A percentile compares a stretch with the other conserved stretches of the same genome.
Conservation (phyloP, 2,329 filamentous ascomycete species). For the Paracamarosporium sp. region DNA sequence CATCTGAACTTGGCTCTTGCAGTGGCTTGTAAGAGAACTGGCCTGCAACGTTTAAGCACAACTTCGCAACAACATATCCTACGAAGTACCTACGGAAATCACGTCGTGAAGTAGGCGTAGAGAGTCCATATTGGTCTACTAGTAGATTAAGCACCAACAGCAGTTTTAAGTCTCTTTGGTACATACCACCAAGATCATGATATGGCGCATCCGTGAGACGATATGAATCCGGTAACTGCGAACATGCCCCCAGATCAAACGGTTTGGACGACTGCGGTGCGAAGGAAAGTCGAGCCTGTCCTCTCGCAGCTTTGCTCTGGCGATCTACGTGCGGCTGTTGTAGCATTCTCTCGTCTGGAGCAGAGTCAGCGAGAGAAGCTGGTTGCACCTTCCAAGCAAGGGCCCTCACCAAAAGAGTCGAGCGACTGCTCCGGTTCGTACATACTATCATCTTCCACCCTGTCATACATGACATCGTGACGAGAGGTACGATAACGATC, state of each 20-base stretch:
- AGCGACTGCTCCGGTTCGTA: conserved; percentile 27
- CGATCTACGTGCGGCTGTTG: conserved; percentile 40
- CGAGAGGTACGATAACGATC: conserved; percentile 33
- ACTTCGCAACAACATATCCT: background rate
- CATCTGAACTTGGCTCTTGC: conserved; percentile 38
- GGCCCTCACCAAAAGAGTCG: conserved; percentile 57
- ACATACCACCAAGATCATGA: background rate
- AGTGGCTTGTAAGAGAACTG: conserved; percentile 30
- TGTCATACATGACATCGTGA: conserved; percentile 24
- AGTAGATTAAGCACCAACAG: background rate
- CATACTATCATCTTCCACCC: conserved; percentile 31
- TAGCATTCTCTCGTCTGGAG: conserved; percentile 45
- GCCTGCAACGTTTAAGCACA: conserved; percentile 15
- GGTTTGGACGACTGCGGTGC: conserved; percentile 26
- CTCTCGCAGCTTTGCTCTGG: conserved; percentile 41
- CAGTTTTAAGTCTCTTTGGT: background rate
- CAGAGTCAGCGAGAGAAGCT: background rate
- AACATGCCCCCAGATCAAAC: conserved; percentile 6
- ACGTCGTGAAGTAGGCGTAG: background rate
- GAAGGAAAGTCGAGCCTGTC: conserved; percentile 47
- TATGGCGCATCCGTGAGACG: background rate
- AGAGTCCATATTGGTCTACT: background rate
- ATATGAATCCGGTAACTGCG: conserved; percentile 9
- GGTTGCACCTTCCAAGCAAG: background rate
- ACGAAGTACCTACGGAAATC: conserved; percentile 14